Evolutionary conservation across 495 filamentous ascomycete genomes (phyloP).

Genomic region (Pseudoneurospora amorphoporcata): DNA sequence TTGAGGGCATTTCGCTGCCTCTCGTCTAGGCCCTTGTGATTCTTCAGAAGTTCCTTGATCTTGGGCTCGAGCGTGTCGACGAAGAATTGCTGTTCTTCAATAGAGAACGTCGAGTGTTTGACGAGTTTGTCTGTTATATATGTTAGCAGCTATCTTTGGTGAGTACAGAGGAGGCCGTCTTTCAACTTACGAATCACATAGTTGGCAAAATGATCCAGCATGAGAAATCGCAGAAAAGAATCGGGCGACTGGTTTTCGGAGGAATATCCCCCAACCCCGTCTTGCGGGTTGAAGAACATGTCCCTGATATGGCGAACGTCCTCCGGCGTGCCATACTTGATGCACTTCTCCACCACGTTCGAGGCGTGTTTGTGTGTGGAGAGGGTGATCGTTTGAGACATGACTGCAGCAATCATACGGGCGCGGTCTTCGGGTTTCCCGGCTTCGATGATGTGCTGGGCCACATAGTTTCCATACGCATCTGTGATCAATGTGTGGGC

Average conservation of each 20-base stretch:
- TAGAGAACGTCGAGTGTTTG: constrained; percentile 18
- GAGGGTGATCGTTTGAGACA: constrained; percentile 55
- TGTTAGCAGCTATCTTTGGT: constrained; percentile 22
- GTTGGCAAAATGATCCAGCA: constrained; percentile 90
- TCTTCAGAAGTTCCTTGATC: neutral
- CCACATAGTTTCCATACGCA: constrained; percentile 94
- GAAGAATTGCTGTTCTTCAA: neutral
- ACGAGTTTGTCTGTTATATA: constrained; percentile 14
- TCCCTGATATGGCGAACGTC: constrained; percentile 63
- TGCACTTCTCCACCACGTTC: constrained; percentile 95
- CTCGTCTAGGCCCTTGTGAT: neutral
- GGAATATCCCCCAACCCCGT: constrained; percentile 30
- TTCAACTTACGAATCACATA: constrained; percentile 85
- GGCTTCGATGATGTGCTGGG: constrained; percentile 83
- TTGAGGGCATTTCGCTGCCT: constrained; percentile 27
- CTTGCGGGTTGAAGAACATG: constrained; percentile 47
- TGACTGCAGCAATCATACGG: constrained; percentile 64
- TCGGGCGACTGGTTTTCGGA: constrained; percentile 26
- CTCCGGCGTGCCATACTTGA: constrained; percentile 58
- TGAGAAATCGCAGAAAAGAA: constrained; percentile 58
- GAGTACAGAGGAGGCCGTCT: too few species aligned
- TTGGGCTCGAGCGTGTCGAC: neutral
- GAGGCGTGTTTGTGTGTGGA: constrained; percentile 96
- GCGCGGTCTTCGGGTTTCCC: constrained; percentile 67
- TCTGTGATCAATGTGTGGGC: constrained; percentile 67